A percentile compares a stretch with the other conserved stretches of the same genome.
phyloP scores from a whole-genome alignment of 2,329 filamentous ascomycete genomes.

The Aschersonia sp. region DNA sequence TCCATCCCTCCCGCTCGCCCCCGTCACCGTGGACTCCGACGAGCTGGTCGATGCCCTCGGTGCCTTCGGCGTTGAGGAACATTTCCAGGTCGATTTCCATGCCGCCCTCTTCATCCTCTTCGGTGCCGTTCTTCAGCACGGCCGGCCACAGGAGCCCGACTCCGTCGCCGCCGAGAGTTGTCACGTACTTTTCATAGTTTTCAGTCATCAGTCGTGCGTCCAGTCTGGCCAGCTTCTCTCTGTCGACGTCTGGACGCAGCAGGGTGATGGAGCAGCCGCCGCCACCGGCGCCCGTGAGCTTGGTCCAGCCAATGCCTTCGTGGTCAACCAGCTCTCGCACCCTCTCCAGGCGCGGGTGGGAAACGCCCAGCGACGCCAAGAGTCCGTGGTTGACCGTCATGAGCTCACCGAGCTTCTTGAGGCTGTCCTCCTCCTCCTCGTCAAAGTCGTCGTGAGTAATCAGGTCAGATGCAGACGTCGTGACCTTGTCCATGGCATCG shows the following conservation, averaged over 20 bases:
- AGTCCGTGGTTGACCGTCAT: constrained; percentile 92
- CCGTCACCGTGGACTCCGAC: constrained; percentile 62
- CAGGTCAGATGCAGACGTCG: constrained; percentile 36
- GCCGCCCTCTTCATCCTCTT: constrained; percentile 63
- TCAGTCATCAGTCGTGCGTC: constrained; percentile 51
- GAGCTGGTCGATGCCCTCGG: constrained; percentile 71
- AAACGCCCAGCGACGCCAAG: constrained; percentile 81
- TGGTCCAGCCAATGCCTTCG: constrained; percentile 87
- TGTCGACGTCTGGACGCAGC: constrained; percentile 50
- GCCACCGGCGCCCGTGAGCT: constrained; percentile 88
- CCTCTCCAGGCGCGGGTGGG: constrained; percentile 82
- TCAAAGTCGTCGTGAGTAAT: constrained; percentile 53
- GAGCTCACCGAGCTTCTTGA: constrained; percentile 70
- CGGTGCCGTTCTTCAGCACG: constrained; percentile 70
- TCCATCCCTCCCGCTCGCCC: constrained; percentile 67
- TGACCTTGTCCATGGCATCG: constrained; percentile 68
- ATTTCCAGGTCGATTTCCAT: constrained; percentile 85
- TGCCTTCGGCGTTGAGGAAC: constrained; percentile 69
- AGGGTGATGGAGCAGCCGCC: constrained; percentile 93
- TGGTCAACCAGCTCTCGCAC: constrained; percentile 85
- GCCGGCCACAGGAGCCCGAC: constrained; percentile 92
- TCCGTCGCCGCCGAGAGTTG: constrained; percentile 81
- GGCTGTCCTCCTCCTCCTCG: constrained; percentile 41
- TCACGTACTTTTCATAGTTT: constrained; percentile 74
- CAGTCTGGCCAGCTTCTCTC: constrained; percentile 44